phyloP scores from a whole-genome alignment of 164 flowering plant species.

The Nymphaea thermarum region DNA sequence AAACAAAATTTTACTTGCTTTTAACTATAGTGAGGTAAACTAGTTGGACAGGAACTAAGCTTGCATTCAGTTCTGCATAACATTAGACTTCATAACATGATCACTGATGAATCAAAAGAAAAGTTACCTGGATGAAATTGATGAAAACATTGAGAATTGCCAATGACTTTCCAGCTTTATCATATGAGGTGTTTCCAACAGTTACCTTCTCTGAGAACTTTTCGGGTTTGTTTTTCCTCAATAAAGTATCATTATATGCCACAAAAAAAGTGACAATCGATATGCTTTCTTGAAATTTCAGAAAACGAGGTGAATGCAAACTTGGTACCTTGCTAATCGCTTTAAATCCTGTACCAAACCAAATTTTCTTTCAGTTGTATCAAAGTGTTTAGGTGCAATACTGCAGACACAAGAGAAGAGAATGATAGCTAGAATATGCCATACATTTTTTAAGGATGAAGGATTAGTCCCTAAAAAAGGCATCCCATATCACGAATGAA shows the following conservation, averaged over 20 bases:
- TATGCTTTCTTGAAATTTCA: conserved; percentile 20
- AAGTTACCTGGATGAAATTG: conserved; percentile 70
- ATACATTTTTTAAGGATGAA: too few species aligned
- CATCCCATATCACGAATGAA: too few species aligned
- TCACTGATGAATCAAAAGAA: neutral
- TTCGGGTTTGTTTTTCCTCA: conserved; percentile 8
- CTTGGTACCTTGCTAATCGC: conserved; percentile 58
- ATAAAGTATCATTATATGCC: conserved; percentile 37
- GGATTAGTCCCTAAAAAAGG: too few species aligned
- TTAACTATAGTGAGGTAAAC: too few species aligned
- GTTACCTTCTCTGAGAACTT: conserved; percentile 31
- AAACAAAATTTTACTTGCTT: too few species aligned
- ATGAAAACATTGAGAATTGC: conserved; percentile 67
- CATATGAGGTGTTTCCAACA: conserved; percentile 61
- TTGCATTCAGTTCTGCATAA: neutral
- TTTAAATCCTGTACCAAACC: conserved; percentile 32
- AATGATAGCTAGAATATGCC: too few species aligned
- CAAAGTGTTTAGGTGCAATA: too few species aligned
- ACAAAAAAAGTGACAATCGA: conserved; percentile 72
- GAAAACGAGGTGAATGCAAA: conserved; percentile 12
- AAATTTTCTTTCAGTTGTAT: too few species aligned
- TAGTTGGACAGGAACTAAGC: too few species aligned
- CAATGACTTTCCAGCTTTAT: conserved; percentile 65
- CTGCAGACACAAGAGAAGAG: too few species aligned
- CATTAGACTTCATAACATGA: neutral